These are phyloP conservation scores for Hemerocallis citrina DNA, from an alignment of 106 monocot genomes.

Conservation along the genomic window DNA sequence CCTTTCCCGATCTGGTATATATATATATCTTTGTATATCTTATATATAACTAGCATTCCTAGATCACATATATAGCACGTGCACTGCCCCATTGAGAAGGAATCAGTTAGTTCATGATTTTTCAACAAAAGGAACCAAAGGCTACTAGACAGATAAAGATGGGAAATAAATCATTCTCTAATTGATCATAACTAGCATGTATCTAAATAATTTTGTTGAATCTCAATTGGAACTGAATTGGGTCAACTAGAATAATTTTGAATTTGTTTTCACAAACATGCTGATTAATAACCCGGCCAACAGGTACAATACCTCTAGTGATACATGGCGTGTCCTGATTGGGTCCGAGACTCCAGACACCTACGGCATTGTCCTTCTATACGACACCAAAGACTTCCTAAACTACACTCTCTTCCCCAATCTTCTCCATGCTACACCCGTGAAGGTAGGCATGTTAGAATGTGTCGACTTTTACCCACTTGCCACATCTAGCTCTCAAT, in stretches of 20 bases:
- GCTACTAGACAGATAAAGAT: no score
- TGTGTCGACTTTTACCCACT: constrained; percentile 90
- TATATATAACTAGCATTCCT: no score
- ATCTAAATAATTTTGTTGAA: no score
- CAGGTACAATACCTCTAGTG: constrained; percentile 15
- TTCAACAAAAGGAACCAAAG: no score
- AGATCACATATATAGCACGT: no score
- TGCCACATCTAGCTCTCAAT: not conserved
- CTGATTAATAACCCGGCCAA: not conserved
- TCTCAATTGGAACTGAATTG: no score
- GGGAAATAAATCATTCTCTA: no score
- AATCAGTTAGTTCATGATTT: no score
- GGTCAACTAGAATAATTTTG: no score
- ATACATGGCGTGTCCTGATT: constrained; percentile 19
- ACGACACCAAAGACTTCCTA: constrained; percentile 67
- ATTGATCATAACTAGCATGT: no score
- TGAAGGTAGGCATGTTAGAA: constrained; percentile 83
- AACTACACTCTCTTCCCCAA: constrained; percentile 35
- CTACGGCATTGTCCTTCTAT: constrained; percentile 47
- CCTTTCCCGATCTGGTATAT: constrained; percentile 35
- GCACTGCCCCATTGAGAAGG: no score
- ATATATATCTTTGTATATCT: not conserved
- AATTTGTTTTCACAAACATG: no score
- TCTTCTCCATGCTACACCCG: constrained; percentile 45
- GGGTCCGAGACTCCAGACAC: constrained; percentile 18